phyloP scores from a whole-genome alignment of 768 basidiomycete genomes.

The Mycena galopus region DNA sequence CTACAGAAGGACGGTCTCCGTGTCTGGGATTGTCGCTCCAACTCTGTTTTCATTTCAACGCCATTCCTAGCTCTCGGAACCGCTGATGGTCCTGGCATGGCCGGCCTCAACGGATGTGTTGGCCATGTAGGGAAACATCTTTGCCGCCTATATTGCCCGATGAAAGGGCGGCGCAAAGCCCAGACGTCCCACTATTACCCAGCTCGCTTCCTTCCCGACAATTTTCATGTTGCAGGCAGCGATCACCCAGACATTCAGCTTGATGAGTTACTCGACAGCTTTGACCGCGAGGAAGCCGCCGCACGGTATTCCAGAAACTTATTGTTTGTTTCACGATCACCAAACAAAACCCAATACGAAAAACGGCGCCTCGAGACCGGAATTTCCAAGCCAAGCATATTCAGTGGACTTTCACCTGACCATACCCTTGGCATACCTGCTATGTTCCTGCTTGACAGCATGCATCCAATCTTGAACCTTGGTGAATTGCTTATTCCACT shows the following conservation, averaged over 20 bases:
- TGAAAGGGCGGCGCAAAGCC: conserved; percentile 36
- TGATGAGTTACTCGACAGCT: no score
- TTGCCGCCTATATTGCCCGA: conserved; percentile 40
- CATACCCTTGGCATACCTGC: no score
- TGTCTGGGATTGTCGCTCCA: conserved; percentile 36
- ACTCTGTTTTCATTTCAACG: not conserved
- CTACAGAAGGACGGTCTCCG: conserved; percentile 32
- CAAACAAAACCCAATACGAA: conserved; percentile 40
- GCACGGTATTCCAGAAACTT: conserved; percentile 39
- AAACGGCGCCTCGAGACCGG: conserved; percentile 43
- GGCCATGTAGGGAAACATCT: conserved; percentile 41
- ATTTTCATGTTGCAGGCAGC: conserved; percentile 38
- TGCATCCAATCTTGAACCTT: no score
- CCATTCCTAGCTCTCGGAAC: conserved; percentile 23
- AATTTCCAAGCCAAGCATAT: no score
- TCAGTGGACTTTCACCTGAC: no score
- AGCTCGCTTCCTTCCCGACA: conserved; percentile 32
- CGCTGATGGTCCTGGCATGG: no score
- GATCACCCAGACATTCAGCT: conserved; percentile 43
- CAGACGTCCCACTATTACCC: conserved; percentile 41
- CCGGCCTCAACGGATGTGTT: conserved; percentile 41
- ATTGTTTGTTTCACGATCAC: conserved; percentile 28
- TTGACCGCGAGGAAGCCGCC: no score
- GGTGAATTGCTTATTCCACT: no score
- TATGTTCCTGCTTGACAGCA: no score